Conservation (phyloP, 2,329 filamentous ascomycete genomes). For the Zarea fungicola region DNA sequence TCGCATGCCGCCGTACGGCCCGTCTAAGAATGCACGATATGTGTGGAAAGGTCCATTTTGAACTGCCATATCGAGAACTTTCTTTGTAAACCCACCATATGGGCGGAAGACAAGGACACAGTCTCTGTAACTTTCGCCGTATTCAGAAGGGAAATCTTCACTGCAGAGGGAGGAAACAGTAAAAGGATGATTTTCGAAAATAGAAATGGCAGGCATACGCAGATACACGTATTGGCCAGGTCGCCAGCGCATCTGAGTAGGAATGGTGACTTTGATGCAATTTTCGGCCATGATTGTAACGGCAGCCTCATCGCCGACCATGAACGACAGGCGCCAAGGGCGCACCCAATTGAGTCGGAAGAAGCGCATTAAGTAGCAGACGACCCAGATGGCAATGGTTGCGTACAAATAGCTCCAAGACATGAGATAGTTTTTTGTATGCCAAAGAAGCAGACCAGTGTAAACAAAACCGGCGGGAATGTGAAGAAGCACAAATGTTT, state of each 20-base stretch:
- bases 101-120: conserved; percentile 89
- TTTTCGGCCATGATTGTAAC: conserved; percentile 87
- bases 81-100: conserved; percentile 83
- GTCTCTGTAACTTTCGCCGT: conserved; percentile 82
- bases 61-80: conserved; percentile 75
- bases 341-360: conserved; percentile 89
- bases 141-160: conserved; percentile 87
- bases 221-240: conserved; percentile 94
- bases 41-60: conserved; percentile 86
- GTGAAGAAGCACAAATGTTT: conserved; percentile 78
- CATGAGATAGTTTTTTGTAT: conserved; percentile 84
- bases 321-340: conserved; percentile 71
- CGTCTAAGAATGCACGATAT: conserved; percentile 87
- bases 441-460: conserved; percentile 87
- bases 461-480: conserved; percentile 77
- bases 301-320: conserved; percentile 87
- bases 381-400: conserved; percentile 70
- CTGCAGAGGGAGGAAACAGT: conserved; percentile 91
- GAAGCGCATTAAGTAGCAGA: conserved; percentile 68
- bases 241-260: conserved; percentile 87
- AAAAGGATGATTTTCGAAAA: conserved; percentile 92
- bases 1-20: conserved; percentile 92
- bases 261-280: conserved; percentile 91
- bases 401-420: conserved; percentile 88
- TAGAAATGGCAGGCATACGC: conserved; percentile 84